Percentiles rank a stretch among this genome's conserved stretches.
Conservation (phyloP, 129 eudicot genomes). For the Mikania micrantha region DNA sequence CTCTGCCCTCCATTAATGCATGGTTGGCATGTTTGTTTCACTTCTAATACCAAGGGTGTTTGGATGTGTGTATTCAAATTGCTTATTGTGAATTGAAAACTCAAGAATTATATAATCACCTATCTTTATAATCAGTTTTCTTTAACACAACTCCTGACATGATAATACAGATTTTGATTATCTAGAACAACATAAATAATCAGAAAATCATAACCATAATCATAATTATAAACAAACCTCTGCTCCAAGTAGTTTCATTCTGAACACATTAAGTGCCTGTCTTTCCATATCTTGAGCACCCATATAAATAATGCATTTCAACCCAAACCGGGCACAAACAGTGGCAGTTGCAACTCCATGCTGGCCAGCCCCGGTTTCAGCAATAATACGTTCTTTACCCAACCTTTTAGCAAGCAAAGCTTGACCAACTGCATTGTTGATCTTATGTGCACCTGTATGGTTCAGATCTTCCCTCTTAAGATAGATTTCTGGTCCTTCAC, state of each 20-base stretch:
- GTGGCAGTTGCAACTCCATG: slow-evolving; percentile 99
- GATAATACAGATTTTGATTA: neutral
- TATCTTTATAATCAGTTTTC: neutral
- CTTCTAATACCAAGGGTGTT: neutral
- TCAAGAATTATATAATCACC: neutral
- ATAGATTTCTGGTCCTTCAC: slow-evolving; percentile 79
- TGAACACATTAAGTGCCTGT: slow-evolving; percentile 75
- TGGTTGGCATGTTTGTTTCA: neutral
- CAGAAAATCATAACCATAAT: neutral
- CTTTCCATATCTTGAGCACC: slow-evolving; percentile 99
- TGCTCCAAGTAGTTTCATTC: slow-evolving; percentile 94
- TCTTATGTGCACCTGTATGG: slow-evolving; percentile 94
- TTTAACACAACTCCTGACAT: neutral
- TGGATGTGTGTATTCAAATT: neutral
- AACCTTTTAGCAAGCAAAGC: slow-evolving; percentile 80
- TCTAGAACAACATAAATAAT: neutral
- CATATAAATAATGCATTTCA: slow-evolving; percentile 79
- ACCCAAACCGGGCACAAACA: slow-evolving; percentile 86
- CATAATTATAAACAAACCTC: slow-evolving; percentile 65
- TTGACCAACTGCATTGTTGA: slow-evolving; percentile 87
- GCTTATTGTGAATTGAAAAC: neutral
- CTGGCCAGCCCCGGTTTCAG: slow-evolving; percentile 99
- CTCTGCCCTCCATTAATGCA: too few relatives aligned
- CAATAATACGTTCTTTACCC: slow-evolving; percentile 74
- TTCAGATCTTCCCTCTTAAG: slow-evolving; percentile 94